phyloP scores from a whole-genome alignment of 2,329 filamentous ascomycete species.

The Triangularia verruculosa region DNA sequence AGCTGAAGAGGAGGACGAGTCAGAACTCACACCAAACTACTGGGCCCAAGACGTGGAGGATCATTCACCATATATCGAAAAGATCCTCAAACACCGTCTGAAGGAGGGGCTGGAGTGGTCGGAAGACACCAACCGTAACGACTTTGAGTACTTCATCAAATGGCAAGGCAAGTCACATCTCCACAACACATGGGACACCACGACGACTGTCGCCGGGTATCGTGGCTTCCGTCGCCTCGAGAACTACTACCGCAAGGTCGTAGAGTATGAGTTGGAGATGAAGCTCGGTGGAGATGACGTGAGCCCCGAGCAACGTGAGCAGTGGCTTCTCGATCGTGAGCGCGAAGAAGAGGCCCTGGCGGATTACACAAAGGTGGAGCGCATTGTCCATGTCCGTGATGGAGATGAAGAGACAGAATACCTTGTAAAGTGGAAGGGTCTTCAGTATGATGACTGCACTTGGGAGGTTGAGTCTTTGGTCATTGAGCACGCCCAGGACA shows the following conservation, averaged over 20 bases:
- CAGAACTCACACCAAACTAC: conserved; percentile 66
- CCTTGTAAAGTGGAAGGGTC: conserved; percentile 92
- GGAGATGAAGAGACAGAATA: conserved; percentile 83
- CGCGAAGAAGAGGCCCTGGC: conserved; percentile 82
- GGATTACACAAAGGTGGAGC: conserved; percentile 89
- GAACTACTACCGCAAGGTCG: conserved; percentile 86
- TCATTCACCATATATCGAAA: conserved; percentile 81
- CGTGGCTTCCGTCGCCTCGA: conserved; percentile 86
- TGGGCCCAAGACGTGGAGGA: conserved; percentile 70
- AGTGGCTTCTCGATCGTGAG: conserved; percentile 93
- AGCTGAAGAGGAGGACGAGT: conserved; percentile 58
- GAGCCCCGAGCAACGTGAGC: conserved; percentile 81
- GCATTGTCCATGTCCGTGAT: conserved; percentile 80
- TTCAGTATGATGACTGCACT: conserved; percentile 90
- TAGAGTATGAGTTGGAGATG: conserved; percentile 76
- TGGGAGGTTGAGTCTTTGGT: conserved; percentile 82
- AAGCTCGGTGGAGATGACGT: conserved; percentile 70
- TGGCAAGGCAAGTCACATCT: conserved; percentile 96
- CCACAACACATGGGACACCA: conserved; percentile 92
- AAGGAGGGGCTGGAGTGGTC: conserved; percentile 63
- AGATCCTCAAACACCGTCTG: conserved; percentile 81
- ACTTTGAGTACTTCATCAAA: conserved; percentile 92
- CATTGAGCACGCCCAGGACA: conserved; percentile 74
- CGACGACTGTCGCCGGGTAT: conserved; percentile 68
- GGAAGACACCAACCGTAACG: conserved; percentile 60